phyloP scores from a whole-genome alignment of 1,139 yeast genomes.

The Hyphopichia buzzinii region DNA sequence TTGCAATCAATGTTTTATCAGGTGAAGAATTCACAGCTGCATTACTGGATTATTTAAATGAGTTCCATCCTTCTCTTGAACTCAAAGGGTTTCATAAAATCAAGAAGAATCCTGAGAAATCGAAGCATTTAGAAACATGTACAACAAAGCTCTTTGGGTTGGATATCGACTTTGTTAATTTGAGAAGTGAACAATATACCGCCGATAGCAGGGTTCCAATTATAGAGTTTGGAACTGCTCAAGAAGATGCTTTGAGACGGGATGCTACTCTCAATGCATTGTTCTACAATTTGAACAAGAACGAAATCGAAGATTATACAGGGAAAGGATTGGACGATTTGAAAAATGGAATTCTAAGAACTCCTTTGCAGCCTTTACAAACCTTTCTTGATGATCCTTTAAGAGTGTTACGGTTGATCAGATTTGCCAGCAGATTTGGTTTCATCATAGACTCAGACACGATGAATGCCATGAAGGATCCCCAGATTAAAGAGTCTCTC shows the following conservation, averaged over 20 bases:
- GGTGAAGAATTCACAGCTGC: conserved; percentile 84
- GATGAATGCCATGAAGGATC: conserved; percentile 61
- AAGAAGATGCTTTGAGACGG: conserved; percentile 86
- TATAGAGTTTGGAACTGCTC: conserved; percentile 79
- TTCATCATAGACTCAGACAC: conserved; percentile 64
- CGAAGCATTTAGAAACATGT: conserved; percentile 94
- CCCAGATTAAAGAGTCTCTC: conserved; percentile 58
- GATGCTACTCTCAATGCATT: conserved; percentile 94
- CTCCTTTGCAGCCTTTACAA: conserved; percentile 80
- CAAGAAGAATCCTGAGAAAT: conserved; percentile 89
- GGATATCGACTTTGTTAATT: conserved; percentile 89
- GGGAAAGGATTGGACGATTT: conserved; percentile 72
- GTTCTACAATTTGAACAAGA: conserved; percentile 73
- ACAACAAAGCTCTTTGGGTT: conserved; percentile 80
- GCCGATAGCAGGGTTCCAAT: conserved; percentile 79
- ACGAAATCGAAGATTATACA: conserved; percentile 80
- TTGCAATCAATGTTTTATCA: conserved; percentile 78
- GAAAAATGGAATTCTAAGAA: conserved; percentile 65
- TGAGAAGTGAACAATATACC: conserved; percentile 84
- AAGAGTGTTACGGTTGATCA: conserved; percentile 74
- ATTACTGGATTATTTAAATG: conserved; percentile 53
- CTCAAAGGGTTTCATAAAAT: conserved; percentile 70
- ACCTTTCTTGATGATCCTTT: conserved; percentile 94
- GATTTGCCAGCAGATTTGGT: conserved; percentile 81
- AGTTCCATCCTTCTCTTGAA: conserved; percentile 39